These are phyloP conservation scores for Quambalaria eucalypti DNA, from an alignment of 1,284 basidiomycete genomes.

Conservation along the genomic window DNA sequence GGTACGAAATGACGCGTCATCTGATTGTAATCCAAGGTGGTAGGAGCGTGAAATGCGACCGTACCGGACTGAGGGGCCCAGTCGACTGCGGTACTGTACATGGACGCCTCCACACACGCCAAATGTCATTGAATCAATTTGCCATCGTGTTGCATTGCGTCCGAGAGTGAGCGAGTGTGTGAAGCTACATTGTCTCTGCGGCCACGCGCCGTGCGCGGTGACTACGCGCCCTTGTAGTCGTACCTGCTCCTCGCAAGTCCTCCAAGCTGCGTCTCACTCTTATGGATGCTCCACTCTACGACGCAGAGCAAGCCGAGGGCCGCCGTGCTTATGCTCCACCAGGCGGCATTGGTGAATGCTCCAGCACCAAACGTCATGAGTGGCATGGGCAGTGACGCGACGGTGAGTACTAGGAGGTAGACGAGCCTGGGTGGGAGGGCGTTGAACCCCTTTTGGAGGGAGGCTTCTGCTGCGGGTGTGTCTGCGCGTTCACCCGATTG, in stretches of 20 bases:
- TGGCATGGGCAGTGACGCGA: constrained; percentile 29
- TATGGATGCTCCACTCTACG: constrained; percentile 30
- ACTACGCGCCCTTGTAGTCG: constrained; percentile 40
- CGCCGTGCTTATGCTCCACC: constrained; percentile 35
- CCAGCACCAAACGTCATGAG: constrained; percentile 43
- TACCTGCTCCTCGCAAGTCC: constrained; percentile 38
- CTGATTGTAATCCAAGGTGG: too few relatives aligned
- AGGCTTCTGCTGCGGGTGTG: constrained; percentile 6
- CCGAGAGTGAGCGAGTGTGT: too few relatives aligned
- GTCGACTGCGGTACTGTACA: too few relatives aligned
- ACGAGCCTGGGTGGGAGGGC: constrained; percentile 28
- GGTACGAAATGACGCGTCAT: too few relatives aligned
- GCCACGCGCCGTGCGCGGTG: too few relatives aligned
- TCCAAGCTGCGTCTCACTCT: constrained; percentile 25
- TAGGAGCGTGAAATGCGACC: too few relatives aligned
- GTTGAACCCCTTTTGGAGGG: too few relatives aligned
- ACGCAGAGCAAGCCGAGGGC: constrained; percentile 20
- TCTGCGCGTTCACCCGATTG: constrained; percentile 16
- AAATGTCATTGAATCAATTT: too few relatives aligned
- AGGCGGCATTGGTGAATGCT: constrained; percentile 39
- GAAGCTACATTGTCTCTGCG: too few relatives aligned
- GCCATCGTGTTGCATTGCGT: too few relatives aligned
- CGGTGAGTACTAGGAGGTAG: constrained; percentile 34
- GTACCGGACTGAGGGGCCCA: too few relatives aligned
- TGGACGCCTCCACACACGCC: too few relatives aligned